Conservation (phyloP, 768 basidiomycete genomes). For the Calocybe gangraenosa region DNA sequence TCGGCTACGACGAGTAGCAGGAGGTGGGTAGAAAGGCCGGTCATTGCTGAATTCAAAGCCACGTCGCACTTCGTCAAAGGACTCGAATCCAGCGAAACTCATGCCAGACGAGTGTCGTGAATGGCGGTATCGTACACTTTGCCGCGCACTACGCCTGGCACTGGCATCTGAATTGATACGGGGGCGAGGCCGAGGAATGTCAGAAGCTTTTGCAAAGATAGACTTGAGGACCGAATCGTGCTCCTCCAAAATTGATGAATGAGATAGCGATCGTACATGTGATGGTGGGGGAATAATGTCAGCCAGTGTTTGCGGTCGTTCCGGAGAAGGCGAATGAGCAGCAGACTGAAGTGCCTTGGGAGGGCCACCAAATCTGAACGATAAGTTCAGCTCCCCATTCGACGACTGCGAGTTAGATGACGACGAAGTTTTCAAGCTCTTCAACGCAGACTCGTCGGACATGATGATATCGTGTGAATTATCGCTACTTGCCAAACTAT, state of each 20-base stretch:
- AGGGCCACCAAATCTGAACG: slow-evolving; percentile 73
- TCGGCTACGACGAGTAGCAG: slow-evolving; percentile 29
- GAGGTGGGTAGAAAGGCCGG: slow-evolving; percentile 62
- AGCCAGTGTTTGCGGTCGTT: slow-evolving; percentile 53
- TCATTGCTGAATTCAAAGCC: slow-evolving; percentile 70
- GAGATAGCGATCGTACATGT: slow-evolving; percentile 45
- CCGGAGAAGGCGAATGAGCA: slow-evolving; percentile 13
- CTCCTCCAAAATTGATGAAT: slow-evolving; percentile 38
- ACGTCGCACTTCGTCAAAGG: slow-evolving; percentile 74
- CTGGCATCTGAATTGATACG: slow-evolving; percentile 41
- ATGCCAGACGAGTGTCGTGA: slow-evolving; percentile 47
- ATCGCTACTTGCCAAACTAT: slow-evolving; percentile 34
- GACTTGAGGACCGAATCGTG: slow-evolving; percentile 54
- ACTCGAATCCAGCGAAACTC: slow-evolving; percentile 71
- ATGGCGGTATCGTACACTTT: slow-evolving; percentile 20
- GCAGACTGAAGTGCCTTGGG: slow-evolving; percentile 22
- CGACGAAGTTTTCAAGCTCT: slow-evolving; percentile 17
- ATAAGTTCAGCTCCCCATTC: slow-evolving; percentile 62
- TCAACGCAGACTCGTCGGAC: slow-evolving; percentile 14
- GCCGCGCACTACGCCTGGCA: slow-evolving; percentile 27
- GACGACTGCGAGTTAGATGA: slow-evolving; percentile 45
- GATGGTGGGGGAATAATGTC: slow-evolving; percentile 72
- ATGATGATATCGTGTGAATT: slow-evolving; percentile 14
- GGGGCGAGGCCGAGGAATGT: slow-evolving; percentile 31
- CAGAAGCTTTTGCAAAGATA: slow-evolving; percentile 44